Evolutionary conservation across 2,329 filamentous ascomycete species (phyloP).

Genomic region (Ambrosiella beaveri): DNA sequence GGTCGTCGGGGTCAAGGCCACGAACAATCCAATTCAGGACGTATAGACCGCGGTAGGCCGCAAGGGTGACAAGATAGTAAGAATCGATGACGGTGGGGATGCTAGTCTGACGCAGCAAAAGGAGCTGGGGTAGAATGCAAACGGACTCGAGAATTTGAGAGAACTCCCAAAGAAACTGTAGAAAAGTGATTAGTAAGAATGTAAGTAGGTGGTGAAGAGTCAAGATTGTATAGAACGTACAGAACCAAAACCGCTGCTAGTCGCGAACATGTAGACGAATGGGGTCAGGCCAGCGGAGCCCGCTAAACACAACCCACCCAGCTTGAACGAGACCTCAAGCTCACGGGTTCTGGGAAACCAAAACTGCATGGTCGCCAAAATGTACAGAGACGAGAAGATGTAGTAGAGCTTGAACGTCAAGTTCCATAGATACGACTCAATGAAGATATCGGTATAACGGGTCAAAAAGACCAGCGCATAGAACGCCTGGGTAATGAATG

Average conservation of each 20-base stretch:
- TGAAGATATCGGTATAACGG: conserved; percentile 72
- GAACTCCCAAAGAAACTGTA: conserved; percentile 67
- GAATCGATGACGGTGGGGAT: conserved; percentile 92
- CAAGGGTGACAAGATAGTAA: conserved; percentile 81
- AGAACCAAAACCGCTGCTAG: conserved; percentile 23
- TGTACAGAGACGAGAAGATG: conserved; percentile 67
- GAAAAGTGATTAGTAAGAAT: background rate
- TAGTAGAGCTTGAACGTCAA: conserved; percentile 80
- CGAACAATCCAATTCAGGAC: conserved; percentile 80
- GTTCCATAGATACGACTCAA: conserved; percentile 44
- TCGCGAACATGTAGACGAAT: conserved; percentile 27
- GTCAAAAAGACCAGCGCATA: conserved; percentile 76
- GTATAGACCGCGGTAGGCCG: conserved; percentile 76
- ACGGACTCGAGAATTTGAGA: conserved; percentile 84
- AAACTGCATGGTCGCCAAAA: conserved; percentile 73
- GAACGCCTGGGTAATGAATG: conserved; percentile 75
- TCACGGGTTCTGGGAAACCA: conserved; percentile 77
- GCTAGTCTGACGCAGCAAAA: conserved; percentile 83
- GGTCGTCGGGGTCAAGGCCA: conserved; percentile 39
- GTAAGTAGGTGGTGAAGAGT: background rate
- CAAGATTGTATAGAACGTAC: conserved; percentile 23
- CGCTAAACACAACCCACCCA: conserved; percentile 52
- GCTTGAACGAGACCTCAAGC: conserved; percentile 82
- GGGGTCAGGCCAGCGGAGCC: conserved; percentile 53
- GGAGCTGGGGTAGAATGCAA: conserved; percentile 76